Evolutionary conservation across 495 filamentous ascomycete species (phyloP), one percentile per base, ranked within the genome.

Genomic region (Penicillium odoratum): DNA sequence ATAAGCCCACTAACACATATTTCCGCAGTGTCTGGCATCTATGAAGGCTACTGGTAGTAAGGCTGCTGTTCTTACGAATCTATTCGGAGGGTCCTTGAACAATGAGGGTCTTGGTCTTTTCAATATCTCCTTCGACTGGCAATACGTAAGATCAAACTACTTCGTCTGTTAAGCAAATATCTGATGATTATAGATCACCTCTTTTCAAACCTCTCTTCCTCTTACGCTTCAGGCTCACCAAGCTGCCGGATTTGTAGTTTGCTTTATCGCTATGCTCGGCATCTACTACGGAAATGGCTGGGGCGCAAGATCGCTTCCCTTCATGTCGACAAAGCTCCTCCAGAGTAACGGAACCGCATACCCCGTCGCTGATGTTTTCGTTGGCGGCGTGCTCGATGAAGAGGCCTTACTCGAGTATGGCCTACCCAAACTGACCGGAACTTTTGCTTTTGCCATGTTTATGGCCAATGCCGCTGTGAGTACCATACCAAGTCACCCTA

Each of bases 61-160:
- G 50, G 75, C 74, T 49, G 46, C 47, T 7, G 47, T 64, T 2
- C 62, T 79, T 30, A 72, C 69, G 25, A 71, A 69, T 28, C 40
- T 86, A 7, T 87, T 87, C 48, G 84, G 84, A 10, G 84, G 84
- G 1, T 66, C 82, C 0, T 59, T 70, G 5, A 78, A 72, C 28
- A 85, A 87, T 57, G 81, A 73, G 50, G 76, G 76, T 4, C 59
- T 79, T 5, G 82, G 82, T 0, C 57, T 83, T 1, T 71, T 85
- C 29, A 70, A 64, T 26, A 45, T 83, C 26, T 72, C 70, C 3
- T 74, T 85, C 9, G 82, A 85, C 65, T 85, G 82, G 82, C 79
- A 85, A 67, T 85, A 84, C 59, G 75, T 83, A 64, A 60, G 70
- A 36, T 10, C 1, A 34, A 8, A 11, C 0, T 50, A n/a, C 13